These are phyloP conservation scores for Lactifluus echinatus DNA, from an alignment of 768 basidiomycete genomes.

Conservation along the genomic window DNA sequence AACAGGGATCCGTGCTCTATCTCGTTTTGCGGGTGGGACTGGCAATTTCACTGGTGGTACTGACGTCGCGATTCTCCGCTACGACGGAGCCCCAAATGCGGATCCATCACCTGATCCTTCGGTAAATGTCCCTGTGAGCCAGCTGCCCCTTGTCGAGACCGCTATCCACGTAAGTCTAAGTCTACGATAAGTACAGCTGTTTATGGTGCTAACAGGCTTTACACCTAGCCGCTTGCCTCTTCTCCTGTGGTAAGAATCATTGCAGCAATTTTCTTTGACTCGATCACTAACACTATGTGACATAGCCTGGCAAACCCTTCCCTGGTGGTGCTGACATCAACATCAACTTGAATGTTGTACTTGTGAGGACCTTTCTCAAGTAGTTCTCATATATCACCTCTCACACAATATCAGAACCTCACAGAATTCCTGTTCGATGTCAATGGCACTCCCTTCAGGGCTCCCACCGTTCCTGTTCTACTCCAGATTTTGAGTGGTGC, in stretches of 20 bases:
- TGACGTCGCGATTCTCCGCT: conserved; percentile 35
- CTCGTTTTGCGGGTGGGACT: conserved; percentile 21
- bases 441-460: neutral
- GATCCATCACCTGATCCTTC: conserved; percentile 27
- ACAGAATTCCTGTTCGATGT: neutral
- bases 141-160: conserved; percentile 18
- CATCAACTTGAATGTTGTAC: conserved; percentile 15
- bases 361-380: conserved; percentile 10
- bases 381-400: neutral
- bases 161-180: conserved; percentile 18
- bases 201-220: neutral
- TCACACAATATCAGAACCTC: neutral
- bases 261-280: neutral
- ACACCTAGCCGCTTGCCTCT: conserved; percentile 9
- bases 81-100: conserved; percentile 25
- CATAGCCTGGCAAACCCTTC: conserved; percentile 21
- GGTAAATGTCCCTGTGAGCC: neutral
- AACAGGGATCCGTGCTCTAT: conserved; percentile 22
- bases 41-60: conserved; percentile 21
- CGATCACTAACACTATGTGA: neutral
- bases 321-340: conserved; percentile 22
- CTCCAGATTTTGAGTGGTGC: conserved; percentile 13
- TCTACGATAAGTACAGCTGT: neutral
- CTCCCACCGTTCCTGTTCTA: conserved; percentile 10
- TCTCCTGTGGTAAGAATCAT: conserved; percentile 8